These are phyloP conservation scores for Fusarium austroafricanum DNA, from an alignment of 2,329 filamentous ascomycete species.

Conservation along the genomic window DNA sequence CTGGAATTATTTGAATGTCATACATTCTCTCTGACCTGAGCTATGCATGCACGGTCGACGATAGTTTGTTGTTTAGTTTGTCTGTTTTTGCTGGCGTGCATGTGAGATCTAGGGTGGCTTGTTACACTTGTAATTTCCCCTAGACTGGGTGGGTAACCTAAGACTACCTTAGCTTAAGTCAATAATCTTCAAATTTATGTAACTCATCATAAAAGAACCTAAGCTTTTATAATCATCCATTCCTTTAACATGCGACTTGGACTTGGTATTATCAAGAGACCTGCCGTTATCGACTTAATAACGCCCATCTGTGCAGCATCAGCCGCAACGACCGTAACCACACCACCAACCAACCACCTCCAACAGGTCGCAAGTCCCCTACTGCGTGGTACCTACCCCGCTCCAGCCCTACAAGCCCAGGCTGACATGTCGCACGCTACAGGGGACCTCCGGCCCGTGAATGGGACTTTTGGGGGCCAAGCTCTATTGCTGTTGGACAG, in stretches of 20 bases:
- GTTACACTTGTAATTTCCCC: too few relatives aligned
- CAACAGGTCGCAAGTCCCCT: too few relatives aligned
- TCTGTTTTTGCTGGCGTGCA: not conserved
- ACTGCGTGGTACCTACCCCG: not conserved
- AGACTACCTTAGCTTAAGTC: too few relatives aligned
- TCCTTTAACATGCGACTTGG: not conserved
- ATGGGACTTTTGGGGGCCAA: slow-evolving; percentile 25
- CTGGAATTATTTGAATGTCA: not conserved
- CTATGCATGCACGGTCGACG: not conserved
- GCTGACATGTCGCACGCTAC: slow-evolving; percentile 26
- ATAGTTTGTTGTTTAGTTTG: not conserved
- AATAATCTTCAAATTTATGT: too few relatives aligned
- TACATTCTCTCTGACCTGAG: not conserved
- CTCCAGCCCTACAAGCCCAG: slow-evolving; percentile 30
- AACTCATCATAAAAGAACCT: not conserved
- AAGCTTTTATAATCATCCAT: not conserved
- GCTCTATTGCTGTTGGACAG: slow-evolving; percentile 6
- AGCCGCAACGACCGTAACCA: slow-evolving; percentile 20
- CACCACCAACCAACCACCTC: slow-evolving; percentile 3
- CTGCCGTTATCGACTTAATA: slow-evolving; percentile 10
- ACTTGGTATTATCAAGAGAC: not conserved
- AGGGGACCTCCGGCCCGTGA: not conserved
- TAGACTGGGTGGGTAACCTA: too few relatives aligned
- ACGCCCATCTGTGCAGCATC: slow-evolving; percentile 17
- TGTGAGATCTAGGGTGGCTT: not conserved